These are phyloP conservation scores for Tubosaeta brunneosetosa DNA, from an alignment of 768 basidiomycete genomes.

Conservation along the genomic window DNA sequence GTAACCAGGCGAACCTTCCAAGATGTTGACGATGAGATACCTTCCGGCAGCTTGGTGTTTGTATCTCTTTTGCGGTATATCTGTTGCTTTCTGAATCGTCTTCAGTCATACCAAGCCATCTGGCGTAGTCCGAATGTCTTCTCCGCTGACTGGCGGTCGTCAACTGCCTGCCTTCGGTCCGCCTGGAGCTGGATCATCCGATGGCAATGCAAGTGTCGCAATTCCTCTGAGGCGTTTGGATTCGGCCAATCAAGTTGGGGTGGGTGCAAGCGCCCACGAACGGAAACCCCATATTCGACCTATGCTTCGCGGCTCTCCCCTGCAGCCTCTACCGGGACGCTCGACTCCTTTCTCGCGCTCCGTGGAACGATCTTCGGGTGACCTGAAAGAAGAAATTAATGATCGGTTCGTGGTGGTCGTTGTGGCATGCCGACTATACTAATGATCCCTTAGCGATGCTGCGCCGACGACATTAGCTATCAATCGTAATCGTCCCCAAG, in stretches of 20 bases:
- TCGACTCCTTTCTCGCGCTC: neutral
- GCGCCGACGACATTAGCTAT: neutral
- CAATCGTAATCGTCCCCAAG: neutral
- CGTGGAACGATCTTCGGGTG: neutral
- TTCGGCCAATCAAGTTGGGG: neutral
- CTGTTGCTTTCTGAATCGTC: slow-evolving; percentile 4
- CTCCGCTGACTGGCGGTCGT: slow-evolving; percentile 8
- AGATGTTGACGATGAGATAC: slow-evolving; percentile 1
- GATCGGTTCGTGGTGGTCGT: slow-evolving; percentile 8
- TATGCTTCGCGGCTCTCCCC: neutral
- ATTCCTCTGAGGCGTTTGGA: neutral
- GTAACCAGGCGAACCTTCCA: neutral
- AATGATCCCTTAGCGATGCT: slow-evolving; percentile 6
- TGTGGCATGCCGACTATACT: neutral
- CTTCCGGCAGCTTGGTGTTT: slow-evolving; percentile 5
- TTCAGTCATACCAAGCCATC: slow-evolving; percentile 5
- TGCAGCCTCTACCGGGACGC: neutral
- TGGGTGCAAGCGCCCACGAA: slow-evolving; percentile 8
- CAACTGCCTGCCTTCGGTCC: neutral
- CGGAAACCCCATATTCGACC: slow-evolving; percentile 7
- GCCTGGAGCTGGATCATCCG: neutral
- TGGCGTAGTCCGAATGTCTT: slow-evolving; percentile 4
- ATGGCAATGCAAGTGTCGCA: neutral
- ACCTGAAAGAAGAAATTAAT: neutral
- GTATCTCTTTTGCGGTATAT: neutral